These are phyloP conservation scores for Pleurotus giganteus DNA, from an alignment of 768 basidiomycete genomes.

Conservation along the genomic window DNA sequence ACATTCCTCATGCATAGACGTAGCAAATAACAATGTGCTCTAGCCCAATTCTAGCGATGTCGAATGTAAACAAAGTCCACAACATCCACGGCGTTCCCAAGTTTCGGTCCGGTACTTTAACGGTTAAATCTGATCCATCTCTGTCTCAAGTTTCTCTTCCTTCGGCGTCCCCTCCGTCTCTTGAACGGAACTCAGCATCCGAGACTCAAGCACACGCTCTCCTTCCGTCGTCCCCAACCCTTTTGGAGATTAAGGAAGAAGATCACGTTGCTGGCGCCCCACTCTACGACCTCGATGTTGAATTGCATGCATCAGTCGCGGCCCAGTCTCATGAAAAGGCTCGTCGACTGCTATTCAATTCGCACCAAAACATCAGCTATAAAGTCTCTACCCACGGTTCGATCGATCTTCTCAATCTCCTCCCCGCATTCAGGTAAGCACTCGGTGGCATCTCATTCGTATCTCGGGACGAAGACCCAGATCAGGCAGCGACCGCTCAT, in stretches of 20 bases:
- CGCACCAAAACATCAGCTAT: conserved; percentile 15
- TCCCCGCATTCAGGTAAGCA: conserved; percentile 19
- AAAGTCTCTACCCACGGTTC: conserved; percentile 38
- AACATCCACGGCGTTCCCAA: not conserved
- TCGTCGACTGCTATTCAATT: conserved; percentile 31
- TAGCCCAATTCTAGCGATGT: too few relatives aligned
- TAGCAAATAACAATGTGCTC: too few relatives aligned
- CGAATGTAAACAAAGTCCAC: too few relatives aligned
- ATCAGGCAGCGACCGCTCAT: conserved; percentile 1
- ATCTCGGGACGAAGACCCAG: not conserved
- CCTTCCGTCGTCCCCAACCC: not conserved
- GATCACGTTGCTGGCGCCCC: not conserved
- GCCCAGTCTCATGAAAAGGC: conserved; percentile 31
- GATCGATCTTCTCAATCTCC: conserved; percentile 27
- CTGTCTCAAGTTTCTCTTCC: not conserved
- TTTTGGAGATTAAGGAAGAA: not conserved
- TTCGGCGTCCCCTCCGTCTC: not conserved
- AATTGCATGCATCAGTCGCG: conserved; percentile 17
- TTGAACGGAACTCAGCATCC: not conserved
- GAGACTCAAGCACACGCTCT: not conserved
- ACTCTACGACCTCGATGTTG: conserved; percentile 10
- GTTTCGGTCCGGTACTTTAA: conserved; percentile 8
- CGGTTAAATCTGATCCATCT: not conserved
- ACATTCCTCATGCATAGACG: too few relatives aligned
- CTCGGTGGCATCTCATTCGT: conserved; percentile 4